Base-by-base conservation (phyloP, 1,139 yeast genomes). In the Diutina catenulata region DNA sequence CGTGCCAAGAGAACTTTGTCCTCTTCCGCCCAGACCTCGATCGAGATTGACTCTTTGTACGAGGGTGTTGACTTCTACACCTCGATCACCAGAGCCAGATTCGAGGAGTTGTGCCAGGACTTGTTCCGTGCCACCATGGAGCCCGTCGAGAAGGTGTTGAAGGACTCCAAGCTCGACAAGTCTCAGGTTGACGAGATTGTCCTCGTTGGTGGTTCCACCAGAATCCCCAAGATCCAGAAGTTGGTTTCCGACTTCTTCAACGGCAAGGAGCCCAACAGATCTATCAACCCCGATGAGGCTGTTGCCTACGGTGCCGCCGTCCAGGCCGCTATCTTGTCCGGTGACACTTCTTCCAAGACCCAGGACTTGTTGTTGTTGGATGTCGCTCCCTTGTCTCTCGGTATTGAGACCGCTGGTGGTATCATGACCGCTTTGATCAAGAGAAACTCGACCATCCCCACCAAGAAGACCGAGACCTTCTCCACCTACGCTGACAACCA, bases 351-450 rank as follows among this genome's bases (percentile, higher is more conserved):
- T 28, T 43, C 47, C 39, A 42, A 43, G 47, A 46, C 47, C 32
- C 45, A 45, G 31, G 38, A 37, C 29, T 28, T 37, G 35, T 28
- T 37, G 33, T 37, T 83, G 55, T 74, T 83, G 62, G 94, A 82
- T 74, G 94, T 76, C 54, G 82, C 83, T 80, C 95, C 97, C 63
- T 76, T 87, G 61, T 84, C 95, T 49, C 66, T 87, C 52, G 96
- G 96, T 72, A 88, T 87, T 60, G 96, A 88, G 70, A 87, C 95
- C 57, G 82, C 94, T 49, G 96, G 96, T 66, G 95, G 95, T 67
- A 94, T 87, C 59, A 86, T 87, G 94, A 87, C 95, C 60, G 86
- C 87, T 65, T 77, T 88, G 68, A 88, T 88, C 59, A 86, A 87
- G 70, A 84, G 97, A 74, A 88, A 88, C 73, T 81, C 96, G 41